Percentiles rank a stretch among this genome's conserved stretches.
Conservation (phyloP, 179 eudicot genomes). For the Carnegiea gigantea region DNA sequence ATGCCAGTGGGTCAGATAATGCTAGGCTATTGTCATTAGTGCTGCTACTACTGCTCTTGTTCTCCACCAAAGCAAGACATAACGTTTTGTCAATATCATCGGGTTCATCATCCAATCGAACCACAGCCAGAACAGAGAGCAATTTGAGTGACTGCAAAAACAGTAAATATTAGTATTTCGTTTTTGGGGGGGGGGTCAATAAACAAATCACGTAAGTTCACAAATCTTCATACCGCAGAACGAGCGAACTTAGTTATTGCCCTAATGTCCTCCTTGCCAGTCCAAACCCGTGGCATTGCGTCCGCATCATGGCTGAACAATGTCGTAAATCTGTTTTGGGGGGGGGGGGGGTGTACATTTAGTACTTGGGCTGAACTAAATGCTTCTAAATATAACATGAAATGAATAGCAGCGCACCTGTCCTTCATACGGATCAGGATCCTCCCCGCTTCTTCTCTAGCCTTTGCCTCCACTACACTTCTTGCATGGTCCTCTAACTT, state of each 20-base stretch:
- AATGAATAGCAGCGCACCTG: slow-evolving; percentile 42
- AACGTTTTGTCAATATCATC: slow-evolving; percentile 76
- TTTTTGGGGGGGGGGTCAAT: not conserved
- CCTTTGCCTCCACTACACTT: slow-evolving; percentile 76
- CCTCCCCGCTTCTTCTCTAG: slow-evolving; percentile 90
- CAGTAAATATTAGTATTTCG: not conserved
- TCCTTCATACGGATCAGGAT: slow-evolving; percentile 91
- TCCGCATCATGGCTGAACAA: slow-evolving; percentile 86
- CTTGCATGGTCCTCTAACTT: slow-evolving; percentile 67
- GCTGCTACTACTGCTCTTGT: slow-evolving; percentile 38
- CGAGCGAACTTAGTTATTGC: slow-evolving; percentile 88
- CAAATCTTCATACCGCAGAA: slow-evolving; percentile 58
- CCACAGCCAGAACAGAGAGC: slow-evolving; percentile 82
- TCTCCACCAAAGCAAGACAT: slow-evolving; percentile 64
- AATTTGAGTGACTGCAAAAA: slow-evolving; percentile 53
- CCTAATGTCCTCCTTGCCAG: slow-evolving; percentile 86
- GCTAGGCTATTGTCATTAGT: slow-evolving; percentile 16
- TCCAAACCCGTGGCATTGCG: slow-evolving; percentile 99
- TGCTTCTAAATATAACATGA: not conserved
- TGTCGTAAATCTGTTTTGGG: slow-evolving; percentile 54
- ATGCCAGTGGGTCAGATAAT: slow-evolving; percentile 69
- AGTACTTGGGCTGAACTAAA: not conserved
- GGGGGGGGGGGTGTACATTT: not conserved
- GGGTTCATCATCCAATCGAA: slow-evolving; percentile 74
- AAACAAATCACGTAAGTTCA: not conserved